Evolutionary conservation across 1,139 yeast genomes (phyloP), one percentile per base, ranked within the genome.

Genomic region (Meyerozyma smithsonii): DNA sequence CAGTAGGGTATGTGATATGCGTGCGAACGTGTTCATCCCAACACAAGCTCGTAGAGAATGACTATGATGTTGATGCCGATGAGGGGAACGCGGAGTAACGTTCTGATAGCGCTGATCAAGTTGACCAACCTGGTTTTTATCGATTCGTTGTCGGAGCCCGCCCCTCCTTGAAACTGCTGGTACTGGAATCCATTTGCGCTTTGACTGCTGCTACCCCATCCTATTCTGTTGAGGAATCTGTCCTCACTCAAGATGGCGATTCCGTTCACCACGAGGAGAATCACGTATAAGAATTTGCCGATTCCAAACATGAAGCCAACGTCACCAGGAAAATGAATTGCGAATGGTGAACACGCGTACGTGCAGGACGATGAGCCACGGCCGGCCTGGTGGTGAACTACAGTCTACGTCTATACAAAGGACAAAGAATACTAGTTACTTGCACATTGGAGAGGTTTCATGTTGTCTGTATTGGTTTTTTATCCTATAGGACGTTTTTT

Each of bases 171-270:
- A 36, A 52, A 62, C 40, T 62, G 67, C 39, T 55, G 61, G 36
- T 56, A 64, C 45, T 58, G 66, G 11, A 44, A 40, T 19, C 45
- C 45, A 33, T 56, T 59, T 36, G 41, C 46, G 35, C 41, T 42
- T 19, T 48, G 41, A 14, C 49, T 38, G 10, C 67, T 64, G 32
- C 36, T 19, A 10, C 54, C 56, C 74, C 74, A 69, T 19, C 77
- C 77, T 19, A 71, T 79, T 58, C 95, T 66, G 48, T 83, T 81
- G 41, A 87, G 67, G 55, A 87, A 87, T 44, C 96, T 67, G 57
- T 87, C 95, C 54, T 87, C 95, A 51, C 85, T 83, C 37, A 87
- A 69, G 34, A 87, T 84, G 1, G 95, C 95, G 21, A 86, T 75
- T 1, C 92, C 79, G 58, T 87, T 87, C 40, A 85, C 75, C 43